phyloP scores from a whole-genome alignment of 805 yeast genomes.

The Candida sanyiensis region DNA sequence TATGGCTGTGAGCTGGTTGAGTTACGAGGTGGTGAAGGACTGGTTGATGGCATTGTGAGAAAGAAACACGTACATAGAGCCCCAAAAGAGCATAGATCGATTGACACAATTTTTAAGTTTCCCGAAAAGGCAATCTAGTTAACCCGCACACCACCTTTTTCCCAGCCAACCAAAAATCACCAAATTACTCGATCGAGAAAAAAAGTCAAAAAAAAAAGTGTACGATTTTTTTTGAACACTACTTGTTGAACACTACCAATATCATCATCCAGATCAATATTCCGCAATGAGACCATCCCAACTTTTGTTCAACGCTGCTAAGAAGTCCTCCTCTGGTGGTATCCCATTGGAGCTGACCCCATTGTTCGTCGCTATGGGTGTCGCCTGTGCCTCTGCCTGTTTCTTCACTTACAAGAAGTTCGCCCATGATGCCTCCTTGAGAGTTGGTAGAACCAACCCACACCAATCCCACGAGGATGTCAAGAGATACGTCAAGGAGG shows the following conservation, averaged over 20 bases:
- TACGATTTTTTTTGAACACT: background rate
- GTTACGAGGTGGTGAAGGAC: constrained; percentile 68
- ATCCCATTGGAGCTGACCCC: constrained; percentile 56
- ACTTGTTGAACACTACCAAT: background rate
- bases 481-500: constrained; percentile 24
- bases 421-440: constrained; percentile 41
- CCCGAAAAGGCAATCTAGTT: constrained; percentile 8
- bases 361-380: constrained; percentile 50
- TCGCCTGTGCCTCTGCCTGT: constrained; percentile 44
- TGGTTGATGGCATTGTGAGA: constrained; percentile 16
- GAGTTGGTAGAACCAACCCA: constrained; percentile 45
- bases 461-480: constrained; percentile 22
- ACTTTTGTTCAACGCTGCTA: constrained; percentile 39
- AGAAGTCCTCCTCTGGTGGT: constrained; percentile 30
- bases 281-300: constrained; percentile 45
- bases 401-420: constrained; percentile 50
- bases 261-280: background rate
- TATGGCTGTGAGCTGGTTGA: constrained; percentile 94
- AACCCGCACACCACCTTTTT: background rate
- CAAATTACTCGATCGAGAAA: constrained; percentile 5
- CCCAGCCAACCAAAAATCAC: constrained; percentile 16
- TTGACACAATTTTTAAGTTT: background rate
- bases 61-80: background rate
- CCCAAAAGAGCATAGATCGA: background rate
- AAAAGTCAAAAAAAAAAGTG: constrained; percentile 3